A percentile compares a stretch with the other conserved stretches of the same genome.
phyloP scores from a whole-genome alignment of 2,329 filamentous ascomycete species.

The Phaeosphaeriaceae sp. region DNA sequence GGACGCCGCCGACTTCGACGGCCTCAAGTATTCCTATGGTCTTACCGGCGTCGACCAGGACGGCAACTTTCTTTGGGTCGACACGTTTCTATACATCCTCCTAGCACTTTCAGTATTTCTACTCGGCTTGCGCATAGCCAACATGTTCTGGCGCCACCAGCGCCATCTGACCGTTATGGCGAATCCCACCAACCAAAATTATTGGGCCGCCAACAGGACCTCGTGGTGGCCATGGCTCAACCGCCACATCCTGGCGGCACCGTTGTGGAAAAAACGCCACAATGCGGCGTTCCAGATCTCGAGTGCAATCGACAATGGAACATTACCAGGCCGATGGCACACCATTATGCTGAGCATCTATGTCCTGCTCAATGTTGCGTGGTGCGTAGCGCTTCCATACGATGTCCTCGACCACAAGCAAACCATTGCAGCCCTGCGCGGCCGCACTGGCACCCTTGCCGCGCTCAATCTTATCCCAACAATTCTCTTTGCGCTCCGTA shows the following conservation, averaged over 20 bases:
- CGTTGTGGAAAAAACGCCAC: slow-evolving; percentile 76
- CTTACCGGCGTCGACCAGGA: slow-evolving; percentile 57
- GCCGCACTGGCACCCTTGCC: slow-evolving; percentile 82
- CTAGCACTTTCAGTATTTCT: slow-evolving; percentile 44
- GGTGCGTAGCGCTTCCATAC: slow-evolving; percentile 74
- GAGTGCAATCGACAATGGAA: slow-evolving; percentile 73
- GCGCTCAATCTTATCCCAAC: slow-evolving; percentile 92
- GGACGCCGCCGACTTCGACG: slow-evolving; percentile 37
- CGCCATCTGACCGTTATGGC: slow-evolving; percentile 56
- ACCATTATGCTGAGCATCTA: slow-evolving; percentile 72
- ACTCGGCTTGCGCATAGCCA: slow-evolving; percentile 50
- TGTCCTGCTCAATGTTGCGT: slow-evolving; percentile 75
- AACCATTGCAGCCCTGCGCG: slow-evolving; percentile 81
- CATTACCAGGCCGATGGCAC: slow-evolving; percentile 80
- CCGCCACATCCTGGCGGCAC: slow-evolving; percentile 72
- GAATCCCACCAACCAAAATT: slow-evolving; percentile 50
- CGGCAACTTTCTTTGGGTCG: slow-evolving; percentile 56
- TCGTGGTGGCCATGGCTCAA: slow-evolving; percentile 64
- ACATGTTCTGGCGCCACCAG: slow-evolving; percentile 53
- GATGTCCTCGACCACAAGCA: slow-evolving; percentile 56
- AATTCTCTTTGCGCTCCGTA: slow-evolving; percentile 85
- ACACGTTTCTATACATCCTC: slow-evolving; percentile 51
- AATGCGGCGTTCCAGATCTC: slow-evolving; percentile 76
- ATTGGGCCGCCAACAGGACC: slow-evolving; percentile 56
- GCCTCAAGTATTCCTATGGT: slow-evolving; percentile 52